These are phyloP conservation scores for Ceratobasidium sp. DNA, from an alignment of 1,284 basidiomycete genomes.

Conservation along the genomic window DNA sequence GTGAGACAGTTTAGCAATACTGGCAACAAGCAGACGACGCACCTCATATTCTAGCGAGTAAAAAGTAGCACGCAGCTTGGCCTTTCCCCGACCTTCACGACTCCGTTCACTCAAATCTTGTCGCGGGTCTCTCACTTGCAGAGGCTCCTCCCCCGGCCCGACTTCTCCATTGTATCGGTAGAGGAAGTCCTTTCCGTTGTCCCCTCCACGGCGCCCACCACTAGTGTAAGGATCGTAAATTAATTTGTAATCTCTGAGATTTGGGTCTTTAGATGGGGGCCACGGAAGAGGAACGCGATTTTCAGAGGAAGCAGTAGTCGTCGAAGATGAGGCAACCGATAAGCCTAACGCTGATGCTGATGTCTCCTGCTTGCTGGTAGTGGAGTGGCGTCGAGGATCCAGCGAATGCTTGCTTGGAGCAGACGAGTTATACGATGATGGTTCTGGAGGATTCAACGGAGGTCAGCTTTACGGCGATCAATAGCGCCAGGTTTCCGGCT, in stretches of 20 bases:
- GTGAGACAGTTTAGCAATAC: conserved; percentile 35
- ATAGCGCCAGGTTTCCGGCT: conserved; percentile 1
- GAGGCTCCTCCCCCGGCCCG: conserved; percentile 37
- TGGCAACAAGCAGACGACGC: conserved; percentile 44
- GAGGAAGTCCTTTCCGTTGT: conserved; percentile 42
- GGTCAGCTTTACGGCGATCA: conserved; percentile 22
- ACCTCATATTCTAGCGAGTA: conserved; percentile 49
- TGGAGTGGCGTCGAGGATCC: conserved; percentile 42
- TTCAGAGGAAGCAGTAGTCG: conserved; percentile 5
- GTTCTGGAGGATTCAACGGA: background rate
- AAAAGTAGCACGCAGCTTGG: conserved; percentile 47
- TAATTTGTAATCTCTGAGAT: conserved; percentile 41
- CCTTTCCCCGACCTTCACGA: conserved; percentile 46
- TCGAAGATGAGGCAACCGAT: conserved; percentile 23
- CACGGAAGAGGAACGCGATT: conserved; percentile 16
- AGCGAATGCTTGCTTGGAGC: conserved; percentile 1
- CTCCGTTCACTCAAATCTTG: conserved; percentile 36
- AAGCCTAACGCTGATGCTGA: conserved; percentile 1
- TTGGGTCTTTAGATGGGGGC: conserved; percentile 37
- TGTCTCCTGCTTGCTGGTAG: conserved; percentile 7
- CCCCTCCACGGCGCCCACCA: conserved; percentile 20
- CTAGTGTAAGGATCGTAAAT: conserved; percentile 44
- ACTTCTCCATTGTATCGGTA: conserved; percentile 51
- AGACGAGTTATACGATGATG: background rate
- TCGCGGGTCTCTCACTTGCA: conserved; percentile 46